These are phyloP conservation scores for Aspergillus cavernicola DNA, from an alignment of 495 filamentous ascomycete genomes.

Conservation along the genomic window DNA sequence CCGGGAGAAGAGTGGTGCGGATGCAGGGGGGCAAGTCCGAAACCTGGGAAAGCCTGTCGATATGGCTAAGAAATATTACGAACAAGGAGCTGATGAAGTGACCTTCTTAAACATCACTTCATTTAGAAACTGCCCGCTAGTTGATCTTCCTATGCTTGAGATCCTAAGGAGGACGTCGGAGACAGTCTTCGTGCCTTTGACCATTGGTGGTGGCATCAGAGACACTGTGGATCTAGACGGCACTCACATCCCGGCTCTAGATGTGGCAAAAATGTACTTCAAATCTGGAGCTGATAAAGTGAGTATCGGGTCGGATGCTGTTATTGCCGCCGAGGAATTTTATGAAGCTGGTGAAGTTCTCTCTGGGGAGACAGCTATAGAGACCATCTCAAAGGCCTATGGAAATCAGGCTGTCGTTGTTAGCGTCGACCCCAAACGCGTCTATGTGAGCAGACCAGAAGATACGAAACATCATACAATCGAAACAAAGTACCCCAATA, in stretches of 20 bases:
- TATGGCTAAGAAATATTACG: constrained; percentile 90
- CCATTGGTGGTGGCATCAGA: constrained; percentile 90
- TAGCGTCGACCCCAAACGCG: constrained; percentile 86
- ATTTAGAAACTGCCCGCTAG: constrained; percentile 89
- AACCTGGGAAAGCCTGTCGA: constrained; percentile 97
- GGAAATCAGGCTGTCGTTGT: constrained; percentile 97
- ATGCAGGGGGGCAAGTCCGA: constrained; percentile 68
- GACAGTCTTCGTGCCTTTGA: constrained; percentile 96
- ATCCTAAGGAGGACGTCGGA: constrained; percentile 80
- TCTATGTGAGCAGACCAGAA: constrained; percentile 71
- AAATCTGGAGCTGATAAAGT: constrained; percentile 98
- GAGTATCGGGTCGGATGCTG: constrained; percentile 93
- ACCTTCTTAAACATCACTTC: constrained; percentile 98
- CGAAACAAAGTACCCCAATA: constrained; percentile 64
- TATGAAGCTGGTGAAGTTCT: constrained; percentile 62
- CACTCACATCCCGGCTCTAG: constrained; percentile 77
- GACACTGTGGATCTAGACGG: constrained; percentile 88
- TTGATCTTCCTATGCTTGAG: constrained; percentile 93
- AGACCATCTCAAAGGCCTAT: constrained; percentile 89
- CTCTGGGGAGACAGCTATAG: constrained; percentile 82
- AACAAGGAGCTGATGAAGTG: constrained; percentile 93
- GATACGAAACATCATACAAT: constrained; percentile 78
- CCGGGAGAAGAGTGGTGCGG: constrained; percentile 70
- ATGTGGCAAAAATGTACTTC: constrained; percentile 97
- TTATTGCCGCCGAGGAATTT: constrained; percentile 87